Percentiles rank a stretch among this genome's conserved stretches.
Conservation (phyloP, 2,329 filamentous ascomycete species). For the Trichophaea hybrida region DNA sequence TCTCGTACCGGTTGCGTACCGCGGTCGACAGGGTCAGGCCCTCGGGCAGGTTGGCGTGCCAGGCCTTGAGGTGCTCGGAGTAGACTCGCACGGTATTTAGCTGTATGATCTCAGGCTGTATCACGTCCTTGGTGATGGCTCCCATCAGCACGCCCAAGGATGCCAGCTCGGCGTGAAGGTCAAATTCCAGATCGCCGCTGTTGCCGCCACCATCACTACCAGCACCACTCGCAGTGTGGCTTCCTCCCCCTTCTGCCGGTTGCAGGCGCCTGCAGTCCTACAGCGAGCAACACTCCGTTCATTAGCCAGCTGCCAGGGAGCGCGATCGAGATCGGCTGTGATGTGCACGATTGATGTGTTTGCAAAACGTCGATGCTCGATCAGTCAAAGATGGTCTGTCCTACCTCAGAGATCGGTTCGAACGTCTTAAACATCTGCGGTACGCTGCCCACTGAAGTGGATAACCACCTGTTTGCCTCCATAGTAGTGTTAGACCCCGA, state of each 20-base stretch:
- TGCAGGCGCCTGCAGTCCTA: not conserved
- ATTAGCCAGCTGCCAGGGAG: not conserved
- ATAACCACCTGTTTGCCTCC: constrained; percentile 2
- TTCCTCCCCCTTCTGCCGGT: not conserved
- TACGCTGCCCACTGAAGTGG: constrained; percentile 1
- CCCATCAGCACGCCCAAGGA: constrained; percentile 19
- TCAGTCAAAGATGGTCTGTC: not conserved
- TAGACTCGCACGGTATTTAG: constrained; percentile 12
- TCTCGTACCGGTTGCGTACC: constrained; percentile 12
- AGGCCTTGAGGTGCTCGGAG: constrained; percentile 15
- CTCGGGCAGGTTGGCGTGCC: constrained; percentile 19
- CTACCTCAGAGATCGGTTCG: constrained; percentile 6
- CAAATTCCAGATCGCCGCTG: constrained; percentile 6
- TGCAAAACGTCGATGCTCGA: not conserved
- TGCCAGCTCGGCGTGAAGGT: constrained; percentile 16
- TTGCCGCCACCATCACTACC: not conserved
- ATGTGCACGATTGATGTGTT: not conserved
- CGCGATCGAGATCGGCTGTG: constrained; percentile 2
- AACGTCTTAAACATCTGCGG: constrained; percentile 2
- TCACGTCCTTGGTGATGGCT: constrained; percentile 17
- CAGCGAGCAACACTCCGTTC: not conserved
- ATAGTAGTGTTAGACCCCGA: not conserved
- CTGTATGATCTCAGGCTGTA: constrained; percentile 7
- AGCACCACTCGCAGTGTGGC: not conserved
- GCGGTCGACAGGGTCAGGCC: constrained; percentile 10